Base-by-base conservation (phyloP, 2,329 filamentous ascomycete species). In the Exophiala spinifera region DNA sequence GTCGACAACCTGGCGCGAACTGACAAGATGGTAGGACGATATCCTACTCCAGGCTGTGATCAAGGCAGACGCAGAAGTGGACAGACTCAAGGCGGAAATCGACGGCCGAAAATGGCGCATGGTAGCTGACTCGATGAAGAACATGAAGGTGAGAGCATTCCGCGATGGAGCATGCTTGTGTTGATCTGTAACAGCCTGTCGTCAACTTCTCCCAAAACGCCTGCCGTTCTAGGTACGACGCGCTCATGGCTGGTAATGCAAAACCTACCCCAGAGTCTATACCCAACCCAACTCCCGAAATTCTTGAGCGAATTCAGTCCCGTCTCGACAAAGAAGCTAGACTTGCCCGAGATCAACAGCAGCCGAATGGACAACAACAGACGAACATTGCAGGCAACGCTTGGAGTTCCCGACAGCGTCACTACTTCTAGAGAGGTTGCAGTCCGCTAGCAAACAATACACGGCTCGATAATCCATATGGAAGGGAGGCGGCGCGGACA, bases 141-240 rank as follows among this genome's bases (percentile, higher is more conserved):
- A 65, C 17, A 55, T 71, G 11, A 68, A 74, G 49, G 62, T 61
- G 36, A 46, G 59, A 52, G 20, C 28, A 31, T 31, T 31, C 8
- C 11, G 28, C 11, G 7, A 10, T 10, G 28, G 7, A 11, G 7
- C 8, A 10, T 31, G 28, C 28, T 31, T 31, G 28, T 8, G 11
- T 10, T 31, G 11, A 31, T 10, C 10, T 31, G n/a, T 28, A 21
- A 19, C 46, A 64, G 51, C 62, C 66, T 6, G 62, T 67, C 7
- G 60, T 71, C 36, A 70, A 76, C 49, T 79, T 77, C 69, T 74
- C 74, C 15, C 69, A 69, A 19, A 72, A 71, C 8, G 76, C 77
- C 19, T 79, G 76, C 64, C 65, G 69, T 17, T 66, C 74, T 51
- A 74, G 77, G 23, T 76, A 70, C 56, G 64, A 69, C 28, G 67